Evolutionary conservation across 345 rosid species (phyloP), one percentile per base, ranked within the genome.

Genomic region (Erucastrum elatum): DNA sequence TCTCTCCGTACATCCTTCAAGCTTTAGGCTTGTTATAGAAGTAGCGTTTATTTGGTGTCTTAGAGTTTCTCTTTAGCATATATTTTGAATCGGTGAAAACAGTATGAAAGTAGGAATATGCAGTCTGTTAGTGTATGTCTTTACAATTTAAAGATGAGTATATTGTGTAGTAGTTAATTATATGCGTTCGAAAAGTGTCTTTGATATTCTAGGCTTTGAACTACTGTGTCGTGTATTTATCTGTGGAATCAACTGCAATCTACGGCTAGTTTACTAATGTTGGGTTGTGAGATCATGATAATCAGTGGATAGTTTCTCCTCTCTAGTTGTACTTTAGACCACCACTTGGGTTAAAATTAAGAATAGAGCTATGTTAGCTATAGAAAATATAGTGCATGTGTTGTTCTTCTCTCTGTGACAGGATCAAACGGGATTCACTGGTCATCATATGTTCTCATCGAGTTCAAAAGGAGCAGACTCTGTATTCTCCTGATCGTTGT

Each of bases 331-430:
- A 0, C 33, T 31, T 34, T 21, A 74, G 49, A 69, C 1, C 16
- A 64, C 67, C 7, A 33, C 44, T 34, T 64, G 44, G 68, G 21
- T 21, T 64, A 15, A 64, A 63, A 62, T 2, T 6, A 25, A 33
- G 35, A 21, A 2, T 59, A 41, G 49, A 75, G n/a, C 26, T 58
- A 1, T 11, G 67, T 58, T 41, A 58, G 59, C 33, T 29, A 39
- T 0, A 5, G 4, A 29, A 29, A 29, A 37, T 59, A 39, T 59
- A 31, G 37, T 27, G 6, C 30, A 15, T 53, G 63, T 53, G 25
- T 25, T 69, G 63, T 17, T 41, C 15, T 69, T 46, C 64, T 62
- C 31, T 64, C 44, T 64, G 44, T 34, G 64, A 70, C 70, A 61
- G 80, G 69, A 49, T 46, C 16, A 46, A 44, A 60, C 2, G 15